phyloP scores from a whole-genome alignment of 2,329 filamentous ascomycete genomes.

The Aureobasidium lini region DNA sequence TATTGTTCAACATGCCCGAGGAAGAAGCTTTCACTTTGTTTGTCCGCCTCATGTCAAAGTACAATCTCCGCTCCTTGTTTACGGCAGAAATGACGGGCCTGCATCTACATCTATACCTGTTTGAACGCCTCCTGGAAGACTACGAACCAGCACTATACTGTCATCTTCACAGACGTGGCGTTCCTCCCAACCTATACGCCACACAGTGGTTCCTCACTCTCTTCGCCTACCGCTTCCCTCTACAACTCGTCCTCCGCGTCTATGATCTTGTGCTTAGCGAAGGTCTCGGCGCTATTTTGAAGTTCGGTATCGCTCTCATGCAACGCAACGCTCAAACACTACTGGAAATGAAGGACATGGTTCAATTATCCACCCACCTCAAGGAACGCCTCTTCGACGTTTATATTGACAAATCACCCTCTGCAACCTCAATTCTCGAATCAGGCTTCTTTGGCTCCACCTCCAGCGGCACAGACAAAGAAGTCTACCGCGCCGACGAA shows the following conservation, averaged over 20 bases:
- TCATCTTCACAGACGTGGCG: constrained; percentile 79
- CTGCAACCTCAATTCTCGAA: constrained; percentile 85
- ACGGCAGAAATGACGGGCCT: constrained; percentile 93
- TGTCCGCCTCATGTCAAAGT: constrained; percentile 93
- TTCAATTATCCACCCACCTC: constrained; percentile 76
- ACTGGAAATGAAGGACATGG: constrained; percentile 84
- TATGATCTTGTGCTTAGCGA: constrained; percentile 94
- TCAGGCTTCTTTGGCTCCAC: constrained; percentile 89
- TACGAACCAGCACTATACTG: constrained; percentile 90
- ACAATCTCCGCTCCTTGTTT: constrained; percentile 85
- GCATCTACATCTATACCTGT: constrained; percentile 88
- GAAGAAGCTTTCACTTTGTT: constrained; percentile 93
- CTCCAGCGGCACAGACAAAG: constrained; percentile 82
- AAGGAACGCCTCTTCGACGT: constrained; percentile 94
- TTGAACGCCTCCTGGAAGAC: constrained; percentile 89
- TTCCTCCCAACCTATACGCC: constrained; percentile 87
- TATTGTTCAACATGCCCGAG: constrained; percentile 97
- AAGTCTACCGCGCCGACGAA: constrained; percentile 89
- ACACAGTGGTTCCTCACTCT: constrained; percentile 98
- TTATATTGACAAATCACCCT: constrained; percentile 91
- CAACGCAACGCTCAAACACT: constrained; percentile 79
- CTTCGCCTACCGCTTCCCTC: constrained; percentile 95
- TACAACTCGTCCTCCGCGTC: constrained; percentile 91
- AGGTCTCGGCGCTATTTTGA: constrained; percentile 79
- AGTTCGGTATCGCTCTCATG: constrained; percentile 93